phyloP scores from a whole-genome alignment of 208 protist genomes.

The Trypanosoma cruzi region DNA sequence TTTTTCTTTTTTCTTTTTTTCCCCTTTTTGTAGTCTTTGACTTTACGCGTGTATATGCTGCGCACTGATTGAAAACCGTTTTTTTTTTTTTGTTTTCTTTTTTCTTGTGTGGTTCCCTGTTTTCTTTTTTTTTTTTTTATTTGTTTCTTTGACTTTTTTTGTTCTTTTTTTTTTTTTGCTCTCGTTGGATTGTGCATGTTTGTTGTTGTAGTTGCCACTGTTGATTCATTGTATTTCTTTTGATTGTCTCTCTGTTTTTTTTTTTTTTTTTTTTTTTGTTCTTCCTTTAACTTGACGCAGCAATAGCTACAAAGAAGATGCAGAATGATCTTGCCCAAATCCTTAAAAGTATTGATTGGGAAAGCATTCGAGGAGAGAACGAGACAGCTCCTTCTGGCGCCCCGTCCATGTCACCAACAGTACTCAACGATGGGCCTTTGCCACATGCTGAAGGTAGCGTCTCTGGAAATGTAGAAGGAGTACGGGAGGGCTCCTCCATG shows the following conservation, averaged over 20 bases:
- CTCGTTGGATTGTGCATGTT: neutral
- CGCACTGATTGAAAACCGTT: too few species aligned
- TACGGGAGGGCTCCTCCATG: neutral
- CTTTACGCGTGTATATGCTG: too few species aligned
- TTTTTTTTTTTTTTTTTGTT: neutral
- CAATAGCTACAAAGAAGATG: neutral
- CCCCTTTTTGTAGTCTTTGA: neutral
- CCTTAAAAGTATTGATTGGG: conserved; percentile 22
- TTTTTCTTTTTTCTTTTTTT: conserved; percentile 1
- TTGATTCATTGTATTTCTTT: neutral
- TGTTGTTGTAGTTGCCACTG: neutral
- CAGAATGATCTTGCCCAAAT: conserved; percentile 18
- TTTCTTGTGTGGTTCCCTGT: neutral
- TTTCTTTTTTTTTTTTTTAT: conserved; percentile 1
- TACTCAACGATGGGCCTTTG: neutral
- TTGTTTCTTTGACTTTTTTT: neutral
- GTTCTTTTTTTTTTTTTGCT: neutral
- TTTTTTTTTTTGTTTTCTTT: neutral
- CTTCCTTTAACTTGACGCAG: neutral
- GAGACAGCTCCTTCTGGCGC: neutral
- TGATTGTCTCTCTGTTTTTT: neutral
- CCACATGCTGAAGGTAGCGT: neutral
- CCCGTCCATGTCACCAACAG: neutral
- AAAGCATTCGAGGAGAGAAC: conserved; percentile 8
- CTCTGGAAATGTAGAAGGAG: neutral